Evolutionary conservation across 2,329 filamentous ascomycete genomes (phyloP).

Genomic region (Botrytis porri): DNA sequence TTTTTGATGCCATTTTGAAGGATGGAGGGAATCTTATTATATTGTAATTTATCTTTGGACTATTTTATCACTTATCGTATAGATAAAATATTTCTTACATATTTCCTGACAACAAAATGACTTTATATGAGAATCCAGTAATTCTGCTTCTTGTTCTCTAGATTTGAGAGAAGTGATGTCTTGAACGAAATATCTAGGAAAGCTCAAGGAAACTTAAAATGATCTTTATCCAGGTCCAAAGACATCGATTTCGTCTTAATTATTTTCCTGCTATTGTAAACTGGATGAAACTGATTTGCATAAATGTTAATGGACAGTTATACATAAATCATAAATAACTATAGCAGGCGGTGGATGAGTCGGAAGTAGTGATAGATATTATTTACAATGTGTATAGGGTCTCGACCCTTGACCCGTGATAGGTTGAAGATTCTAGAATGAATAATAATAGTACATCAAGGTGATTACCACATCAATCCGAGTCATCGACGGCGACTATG

Average conservation of each 20-base stretch:
- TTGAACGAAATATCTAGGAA: neutral
- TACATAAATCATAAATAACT: neutral
- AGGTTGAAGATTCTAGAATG: neutral
- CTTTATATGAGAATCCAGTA: neutral
- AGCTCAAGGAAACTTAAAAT: neutral
- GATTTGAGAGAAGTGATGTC: neutral
- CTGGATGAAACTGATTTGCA: neutral
- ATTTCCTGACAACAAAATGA: neutral
- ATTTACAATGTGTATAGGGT: neutral
- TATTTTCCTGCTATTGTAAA: neutral
- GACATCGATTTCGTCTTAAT: neutral
- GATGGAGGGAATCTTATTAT: neutral
- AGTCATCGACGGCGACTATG: neutral
- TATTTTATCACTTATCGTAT: neutral
- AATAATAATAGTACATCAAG: too few species aligned
- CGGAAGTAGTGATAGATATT: neutral
- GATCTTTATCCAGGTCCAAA: accelerated
- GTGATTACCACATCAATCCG: neutral
- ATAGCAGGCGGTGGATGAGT: neutral
- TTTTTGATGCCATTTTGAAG: neutral
- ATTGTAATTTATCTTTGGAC: neutral
- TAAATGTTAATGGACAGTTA: neutral
- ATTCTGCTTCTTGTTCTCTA: neutral
- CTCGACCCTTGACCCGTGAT: neutral
- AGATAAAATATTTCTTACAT: neutral